These are phyloP conservation scores for Annulohypoxylon stygium DNA, from an alignment of 495 filamentous ascomycete species.

Conservation along the genomic window DNA sequence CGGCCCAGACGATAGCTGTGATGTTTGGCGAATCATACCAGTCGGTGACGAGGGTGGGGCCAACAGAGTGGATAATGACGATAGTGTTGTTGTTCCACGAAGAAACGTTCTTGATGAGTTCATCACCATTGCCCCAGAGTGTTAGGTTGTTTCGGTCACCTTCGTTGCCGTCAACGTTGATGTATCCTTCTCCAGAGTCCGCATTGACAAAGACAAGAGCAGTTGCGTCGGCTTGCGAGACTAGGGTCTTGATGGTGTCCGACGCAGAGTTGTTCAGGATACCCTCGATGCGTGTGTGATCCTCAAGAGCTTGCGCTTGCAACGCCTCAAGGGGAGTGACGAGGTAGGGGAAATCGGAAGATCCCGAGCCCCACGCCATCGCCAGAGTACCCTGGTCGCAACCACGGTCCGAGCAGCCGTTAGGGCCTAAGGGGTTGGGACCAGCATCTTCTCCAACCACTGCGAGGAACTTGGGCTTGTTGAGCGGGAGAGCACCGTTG, in stretches of 20 bases:
- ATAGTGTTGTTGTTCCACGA: conserved; percentile 88
- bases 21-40: conserved; percentile 90
- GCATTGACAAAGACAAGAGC: conserved; percentile 92
- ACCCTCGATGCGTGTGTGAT: conserved; percentile 75
- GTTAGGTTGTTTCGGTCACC: conserved; percentile 96
- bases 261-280: conserved; percentile 79
- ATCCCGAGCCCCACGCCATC: conserved; percentile 95
- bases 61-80: conserved; percentile 89
- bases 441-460: conserved; percentile 92
- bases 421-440: conserved; percentile 81
- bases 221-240: conserved; percentile 73
- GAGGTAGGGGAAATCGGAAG: conserved; percentile 91
- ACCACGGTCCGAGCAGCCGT: conserved; percentile 84
- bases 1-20: conserved; percentile 94
- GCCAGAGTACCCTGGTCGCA: conserved; percentile 89
- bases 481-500: conserved; percentile 79
- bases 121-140: conserved; percentile 85
- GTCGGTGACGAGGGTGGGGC: conserved; percentile 80
- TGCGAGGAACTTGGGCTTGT: conserved; percentile 77
- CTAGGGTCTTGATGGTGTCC: conserved; percentile 69
- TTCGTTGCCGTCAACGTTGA: conserved; percentile 83
- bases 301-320: conserved; percentile 73
- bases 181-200: conserved; percentile 88
- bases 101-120: conserved; percentile 81
- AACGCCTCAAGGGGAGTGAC: conserved; percentile 89